These are phyloP conservation scores for Saccharomycopsis guyanensis DNA, from an alignment of 805 yeast genomes.

Conservation along the genomic window DNA sequence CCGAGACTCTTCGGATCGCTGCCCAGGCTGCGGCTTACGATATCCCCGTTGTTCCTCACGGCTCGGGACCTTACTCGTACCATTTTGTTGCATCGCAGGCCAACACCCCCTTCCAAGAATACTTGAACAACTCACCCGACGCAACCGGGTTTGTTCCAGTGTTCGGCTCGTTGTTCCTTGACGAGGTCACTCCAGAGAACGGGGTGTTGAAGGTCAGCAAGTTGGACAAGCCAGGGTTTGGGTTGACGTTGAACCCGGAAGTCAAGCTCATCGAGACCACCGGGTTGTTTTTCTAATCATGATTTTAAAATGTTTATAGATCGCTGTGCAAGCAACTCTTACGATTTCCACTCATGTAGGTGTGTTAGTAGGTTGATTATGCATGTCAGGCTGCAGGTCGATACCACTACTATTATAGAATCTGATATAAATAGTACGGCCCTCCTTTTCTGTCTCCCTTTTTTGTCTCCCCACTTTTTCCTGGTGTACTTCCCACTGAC, in stretches of 20 bases:
- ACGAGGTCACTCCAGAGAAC: constrained; percentile 40
- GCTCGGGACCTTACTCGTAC: constrained; percentile 46
- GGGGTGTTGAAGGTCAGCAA: constrained; percentile 34
- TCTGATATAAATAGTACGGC: no score
- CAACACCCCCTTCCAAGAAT: constrained; percentile 47
- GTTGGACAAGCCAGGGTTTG: constrained; percentile 44
- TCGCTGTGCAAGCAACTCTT: no score
- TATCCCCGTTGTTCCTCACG: constrained; percentile 47
- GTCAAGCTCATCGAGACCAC: constrained; percentile 34
- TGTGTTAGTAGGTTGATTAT: no score
- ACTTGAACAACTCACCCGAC: constrained; percentile 44
- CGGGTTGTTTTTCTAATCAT: constrained; percentile 2
- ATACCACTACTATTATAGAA: no score
- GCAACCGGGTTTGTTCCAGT: constrained; percentile 38
- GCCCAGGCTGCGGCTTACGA: constrained; percentile 47
- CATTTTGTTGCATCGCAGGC: constrained; percentile 42
- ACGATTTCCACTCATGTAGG: no score
- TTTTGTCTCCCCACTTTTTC: no score
- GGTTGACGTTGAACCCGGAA: constrained; percentile 39
- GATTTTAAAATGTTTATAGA: no score
- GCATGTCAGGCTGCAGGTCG: no score
- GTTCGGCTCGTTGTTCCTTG: constrained; percentile 38
- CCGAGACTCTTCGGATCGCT: constrained; percentile 39
- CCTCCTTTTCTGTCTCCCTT: no score
- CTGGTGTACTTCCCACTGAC: no score